These are phyloP conservation scores for Xylariales sp. DNA, from an alignment of 2,329 filamentous ascomycete genomes.

Conservation along the genomic window DNA sequence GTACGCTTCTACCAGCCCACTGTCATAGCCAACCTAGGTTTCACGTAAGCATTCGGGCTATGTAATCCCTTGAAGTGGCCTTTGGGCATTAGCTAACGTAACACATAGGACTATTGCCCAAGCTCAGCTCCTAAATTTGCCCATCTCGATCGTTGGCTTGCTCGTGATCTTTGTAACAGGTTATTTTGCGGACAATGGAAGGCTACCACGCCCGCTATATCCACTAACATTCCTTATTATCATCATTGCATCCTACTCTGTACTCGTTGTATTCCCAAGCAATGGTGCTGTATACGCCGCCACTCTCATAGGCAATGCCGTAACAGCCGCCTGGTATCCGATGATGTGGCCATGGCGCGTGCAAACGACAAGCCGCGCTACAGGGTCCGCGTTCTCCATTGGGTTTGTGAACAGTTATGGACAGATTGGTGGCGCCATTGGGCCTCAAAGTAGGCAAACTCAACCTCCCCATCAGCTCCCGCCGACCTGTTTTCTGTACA, in stretches of 20 bases:
- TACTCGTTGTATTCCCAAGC: slow-evolving; percentile 58
- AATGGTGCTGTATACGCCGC: slow-evolving; percentile 60
- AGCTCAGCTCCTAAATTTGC: slow-evolving; percentile 62
- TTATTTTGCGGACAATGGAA: slow-evolving; percentile 56
- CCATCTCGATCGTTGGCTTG: slow-evolving; percentile 56
- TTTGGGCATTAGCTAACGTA: slow-evolving; percentile 2
- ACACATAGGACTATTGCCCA: slow-evolving; percentile 55
- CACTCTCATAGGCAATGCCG: slow-evolving; percentile 57
- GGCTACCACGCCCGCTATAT: slow-evolving; percentile 57
- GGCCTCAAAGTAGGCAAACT: slow-evolving; percentile 52
- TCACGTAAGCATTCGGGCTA: slow-evolving; percentile 50
- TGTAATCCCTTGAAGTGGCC: no score
- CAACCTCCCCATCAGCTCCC: neutral
- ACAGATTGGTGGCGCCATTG: slow-evolving; percentile 61
- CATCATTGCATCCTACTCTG: slow-evolving; percentile 58
- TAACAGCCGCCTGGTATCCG: slow-evolving; percentile 58
- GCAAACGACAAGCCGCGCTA: slow-evolving; percentile 59
- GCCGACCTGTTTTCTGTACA: neutral
- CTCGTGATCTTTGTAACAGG: slow-evolving; percentile 57
- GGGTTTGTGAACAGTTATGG: slow-evolving; percentile 63
- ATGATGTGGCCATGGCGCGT: slow-evolving; percentile 66
- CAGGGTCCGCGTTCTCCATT: slow-evolving; percentile 62
- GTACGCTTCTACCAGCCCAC: slow-evolving; percentile 58
- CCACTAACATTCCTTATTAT: slow-evolving; percentile 57
- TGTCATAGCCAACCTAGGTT: slow-evolving; percentile 55